Evolutionary conservation across 305 asterid genomes (phyloP).

Genomic region (Lippia alba): DNA sequence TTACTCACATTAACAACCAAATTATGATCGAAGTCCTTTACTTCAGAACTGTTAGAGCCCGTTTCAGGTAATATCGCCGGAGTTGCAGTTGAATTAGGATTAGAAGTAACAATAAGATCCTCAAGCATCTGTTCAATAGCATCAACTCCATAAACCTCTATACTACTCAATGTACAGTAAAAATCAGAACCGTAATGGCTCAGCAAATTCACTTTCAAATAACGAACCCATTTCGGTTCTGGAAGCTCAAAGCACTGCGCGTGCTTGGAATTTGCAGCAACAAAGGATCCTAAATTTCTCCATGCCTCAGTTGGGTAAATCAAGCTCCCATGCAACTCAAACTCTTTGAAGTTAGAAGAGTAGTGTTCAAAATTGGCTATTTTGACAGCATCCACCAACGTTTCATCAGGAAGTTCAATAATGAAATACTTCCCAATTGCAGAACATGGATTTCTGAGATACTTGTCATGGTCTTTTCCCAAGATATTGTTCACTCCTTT

Average conservation of each 20-base stretch:
- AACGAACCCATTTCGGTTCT: conserved; percentile 92
- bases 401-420: conserved; percentile 89
- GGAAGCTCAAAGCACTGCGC: conserved; percentile 81
- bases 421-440: conserved; percentile 70
- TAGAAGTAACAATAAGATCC: conserved; percentile 79
- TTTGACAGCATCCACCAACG: conserved; percentile 83
- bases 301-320: conserved; percentile 80
- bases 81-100: conserved; percentile 52
- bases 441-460: conserved; percentile 91
- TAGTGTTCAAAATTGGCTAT: conserved; percentile 93
- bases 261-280: conserved; percentile 88
- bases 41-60: conserved; percentile 41
- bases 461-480: conserved; percentile 87
- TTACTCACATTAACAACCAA: conserved; percentile 45
- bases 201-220: conserved; percentile 74
- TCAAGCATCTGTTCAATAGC: conserved; percentile 97
- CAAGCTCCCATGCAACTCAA: conserved; percentile 82
- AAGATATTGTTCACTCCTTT: conserved; percentile 83
- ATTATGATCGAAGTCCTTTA: conserved; percentile 39
- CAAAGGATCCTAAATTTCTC: conserved; percentile 71
- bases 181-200: conserved; percentile 95
- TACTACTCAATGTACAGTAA: conserved; percentile 84
- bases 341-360: conserved; percentile 86
- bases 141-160: conserved; percentile 97
- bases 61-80: conserved; percentile 50